Conservation (phyloP, 2,329 filamentous ascomycete species). For the Capronia coronata region DNA sequence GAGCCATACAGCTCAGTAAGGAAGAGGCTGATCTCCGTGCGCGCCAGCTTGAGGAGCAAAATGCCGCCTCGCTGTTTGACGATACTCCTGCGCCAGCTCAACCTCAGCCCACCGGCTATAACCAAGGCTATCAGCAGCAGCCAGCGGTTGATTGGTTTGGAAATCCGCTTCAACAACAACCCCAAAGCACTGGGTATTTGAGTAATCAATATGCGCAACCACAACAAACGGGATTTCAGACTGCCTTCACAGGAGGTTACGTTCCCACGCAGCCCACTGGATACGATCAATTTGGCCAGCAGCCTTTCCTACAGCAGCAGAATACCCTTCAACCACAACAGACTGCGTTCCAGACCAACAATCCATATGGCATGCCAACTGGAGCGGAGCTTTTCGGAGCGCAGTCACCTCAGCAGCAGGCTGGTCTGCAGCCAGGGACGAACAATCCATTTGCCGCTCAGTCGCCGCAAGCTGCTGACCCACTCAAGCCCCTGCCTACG, state of each 20-base stretch:
- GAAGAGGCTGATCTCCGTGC: conserved; percentile 82
- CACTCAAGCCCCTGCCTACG: conserved; percentile 74
- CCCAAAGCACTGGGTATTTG: conserved; percentile 62
- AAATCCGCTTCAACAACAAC: conserved; percentile 76
- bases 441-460: conserved; percentile 88
- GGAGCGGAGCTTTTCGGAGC: conserved; percentile 33
- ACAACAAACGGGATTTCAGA: conserved; percentile 60
- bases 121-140: conserved; percentile 96
- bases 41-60: conserved; percentile 78
- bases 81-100: conserved; percentile 61
- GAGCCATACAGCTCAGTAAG: conserved; percentile 90
- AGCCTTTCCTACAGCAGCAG: conserved; percentile 45
- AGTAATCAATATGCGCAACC: conserved; percentile 64
- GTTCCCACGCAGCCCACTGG: conserved; percentile 53
- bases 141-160: conserved; percentile 95
- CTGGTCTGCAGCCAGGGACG: conserved; percentile 68
- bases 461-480: conserved; percentile 52
- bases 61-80: conserved; percentile 82
- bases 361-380: conserved; percentile 53
- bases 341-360: conserved; percentile 51
- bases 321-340: conserved; percentile 52
- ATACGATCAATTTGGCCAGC: conserved; percentile 38
- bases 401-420: conserved; percentile 44
- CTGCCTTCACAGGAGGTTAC: conserved; percentile 65
- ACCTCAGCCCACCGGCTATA: conserved; percentile 79